Conservation (phyloP, 83 land plant genomes). For the Picea mariana region DNA sequence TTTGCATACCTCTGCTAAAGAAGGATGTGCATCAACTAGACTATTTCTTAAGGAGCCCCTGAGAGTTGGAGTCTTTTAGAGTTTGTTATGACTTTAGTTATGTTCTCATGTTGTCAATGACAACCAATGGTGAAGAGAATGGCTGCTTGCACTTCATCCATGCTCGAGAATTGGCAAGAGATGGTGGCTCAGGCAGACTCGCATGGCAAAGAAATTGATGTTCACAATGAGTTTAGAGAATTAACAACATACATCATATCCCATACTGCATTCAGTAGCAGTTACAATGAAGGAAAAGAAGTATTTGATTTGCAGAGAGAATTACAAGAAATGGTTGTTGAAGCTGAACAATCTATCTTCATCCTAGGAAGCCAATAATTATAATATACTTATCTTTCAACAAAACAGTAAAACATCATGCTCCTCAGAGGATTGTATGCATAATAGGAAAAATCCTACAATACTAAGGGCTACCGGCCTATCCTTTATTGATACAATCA, state of each 20-base stretch:
- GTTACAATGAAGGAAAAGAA: conserved; percentile 36
- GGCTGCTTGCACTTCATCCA: conserved; percentile 30
- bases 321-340: conserved; percentile 8
- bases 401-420: too few species aligned
- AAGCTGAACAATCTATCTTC: conserved; percentile 2
- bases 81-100: too few species aligned
- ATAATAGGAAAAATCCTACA: too few species aligned
- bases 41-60: too few species aligned
- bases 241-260: conserved; percentile 36
- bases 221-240: background rate
- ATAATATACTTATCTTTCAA: background rate
- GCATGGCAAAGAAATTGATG: conserved; percentile 24
- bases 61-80: too few species aligned
- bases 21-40: too few species aligned
- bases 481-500: too few species aligned
- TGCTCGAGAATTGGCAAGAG: conserved; percentile 39
- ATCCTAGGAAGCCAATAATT: conserved; percentile 37
- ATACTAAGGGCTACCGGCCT: too few species aligned
- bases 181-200: background rate
- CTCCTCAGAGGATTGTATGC: too few species aligned
- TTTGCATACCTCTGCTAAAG: too few species aligned
- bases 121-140: background rate
- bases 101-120: too few species aligned
- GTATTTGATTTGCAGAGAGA: conserved; percentile 30
- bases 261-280: conserved; percentile 50